Conservation (phyloP, 768 basidiomycete species). For the Kwoniella pini region DNA sequence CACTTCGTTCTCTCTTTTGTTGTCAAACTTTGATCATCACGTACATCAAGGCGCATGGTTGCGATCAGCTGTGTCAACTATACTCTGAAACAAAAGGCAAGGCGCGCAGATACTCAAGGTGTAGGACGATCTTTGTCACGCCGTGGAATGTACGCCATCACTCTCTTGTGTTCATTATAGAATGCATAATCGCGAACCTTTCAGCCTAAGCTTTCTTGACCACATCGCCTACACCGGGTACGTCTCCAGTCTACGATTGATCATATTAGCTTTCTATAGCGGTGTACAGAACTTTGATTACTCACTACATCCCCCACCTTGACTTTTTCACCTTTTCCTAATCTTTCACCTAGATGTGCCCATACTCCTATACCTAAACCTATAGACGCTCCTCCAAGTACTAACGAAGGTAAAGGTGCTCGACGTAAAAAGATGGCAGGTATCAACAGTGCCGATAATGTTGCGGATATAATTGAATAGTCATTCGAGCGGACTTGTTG, state of each 20-base stretch:
- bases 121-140: no score
- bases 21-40: no score
- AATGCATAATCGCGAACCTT: no score
- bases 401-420: constrained; percentile 39
- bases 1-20: no score
- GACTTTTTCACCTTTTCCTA: constrained; percentile 40
- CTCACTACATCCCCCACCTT: constrained; percentile 43
- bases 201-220: background rate
- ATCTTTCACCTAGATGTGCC: constrained; percentile 37
- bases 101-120: no score
- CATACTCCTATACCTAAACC: constrained; percentile 46
- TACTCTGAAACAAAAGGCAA: no score
- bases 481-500: constrained; percentile 49
- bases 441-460: constrained; percentile 36
- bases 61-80: no score
- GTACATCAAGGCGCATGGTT: no score
- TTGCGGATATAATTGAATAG: constrained; percentile 50
- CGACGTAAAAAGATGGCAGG: constrained; percentile 49
- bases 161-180: no score
- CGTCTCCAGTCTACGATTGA: constrained; percentile 2
- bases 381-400: constrained; percentile 48
- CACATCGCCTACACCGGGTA: constrained; percentile 15
- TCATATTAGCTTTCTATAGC: background rate
- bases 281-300: background rate
- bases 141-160: no score